Evolutionary conservation across 495 filamentous ascomycete genomes (phyloP), one percentile per base, ranked within the genome.

Genomic region (Xeromyces bisporus): DNA sequence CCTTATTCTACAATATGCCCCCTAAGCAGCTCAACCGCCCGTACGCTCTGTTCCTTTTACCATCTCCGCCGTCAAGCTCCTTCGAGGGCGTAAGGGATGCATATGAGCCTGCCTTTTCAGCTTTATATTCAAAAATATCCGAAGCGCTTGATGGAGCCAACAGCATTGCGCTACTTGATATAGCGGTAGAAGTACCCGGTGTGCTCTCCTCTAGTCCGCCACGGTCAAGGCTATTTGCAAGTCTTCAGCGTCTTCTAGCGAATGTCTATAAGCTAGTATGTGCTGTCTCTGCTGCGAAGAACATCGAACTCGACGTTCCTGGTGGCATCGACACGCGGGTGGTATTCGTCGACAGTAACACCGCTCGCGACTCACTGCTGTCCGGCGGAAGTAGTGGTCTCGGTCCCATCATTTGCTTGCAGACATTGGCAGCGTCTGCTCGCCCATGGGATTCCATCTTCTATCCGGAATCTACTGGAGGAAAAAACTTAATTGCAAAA

Each of bases 251-350:
- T 17, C 62, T 86, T 9, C 47, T 96, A 14, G 78, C 79, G 13
- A 69, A 66, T 31, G 43, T 93, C 34, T 96, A 96, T 62, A 72
- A 69, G 41, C 61, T 96, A 26, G 57, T 89, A 42, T 69, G 73
- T 23, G 55, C 73, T 30, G 55, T 82, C 15, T 77, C 71, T 35
- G 64, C 74, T 23, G 63, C 73, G 37, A 53, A 71, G 8, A 56
- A 58, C 12, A 57, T 75, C 34, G 59, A 84, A 45, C 47, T 80
- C 48, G 67, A 73, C 51, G 67, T 69, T 13, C 67, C 73, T 7
- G 71, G 69, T 13, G 77, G 81, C 15, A 70, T 93, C 21, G 82
- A 94, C 58, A 64, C 71, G 1, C 72, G 86, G 8, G 60, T 93
- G 18, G 31, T 93, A 15, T 61, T 92, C 16, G 47, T 89, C 28